These are phyloP conservation scores for Gossypium gossypioides DNA, from an alignment of 441 rosid species.

Conservation along the genomic window DNA sequence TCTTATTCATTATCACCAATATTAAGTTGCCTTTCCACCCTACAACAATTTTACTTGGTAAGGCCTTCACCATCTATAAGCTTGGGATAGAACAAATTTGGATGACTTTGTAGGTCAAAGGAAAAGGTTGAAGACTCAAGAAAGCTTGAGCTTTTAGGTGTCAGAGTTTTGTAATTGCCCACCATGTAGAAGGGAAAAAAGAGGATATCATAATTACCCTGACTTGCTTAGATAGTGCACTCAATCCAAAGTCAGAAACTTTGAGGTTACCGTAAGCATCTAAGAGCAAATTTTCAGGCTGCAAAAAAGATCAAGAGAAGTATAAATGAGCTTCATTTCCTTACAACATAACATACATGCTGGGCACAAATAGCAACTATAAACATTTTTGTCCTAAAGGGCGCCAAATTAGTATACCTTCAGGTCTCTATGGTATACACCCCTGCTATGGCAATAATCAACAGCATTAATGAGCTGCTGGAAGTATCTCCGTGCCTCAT, in stretches of 20 bases:
- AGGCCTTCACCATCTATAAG: neutral
- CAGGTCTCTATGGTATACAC: conserved; percentile 90
- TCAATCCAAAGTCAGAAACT: conserved; percentile 94
- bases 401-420: conserved; percentile 41
- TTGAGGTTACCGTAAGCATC: conserved; percentile 76
- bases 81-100: neutral
- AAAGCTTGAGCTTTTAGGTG: neutral
- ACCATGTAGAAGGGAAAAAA: neutral
- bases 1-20: neutral
- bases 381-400: neutral
- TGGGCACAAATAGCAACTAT: neutral
- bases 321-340: conserved; percentile 1
- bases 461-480: conserved; percentile 93
- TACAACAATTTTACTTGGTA: neutral
- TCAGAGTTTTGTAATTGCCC: neutral
- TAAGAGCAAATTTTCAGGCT: conserved; percentile 92
- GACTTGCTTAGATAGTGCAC: conserved; percentile 93
- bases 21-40: neutral
- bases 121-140: neutral
- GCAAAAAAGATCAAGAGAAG: conserved; percentile 20
- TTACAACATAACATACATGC: neutral
- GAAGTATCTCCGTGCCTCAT: conserved; percentile 79
- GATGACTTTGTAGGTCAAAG: neutral
- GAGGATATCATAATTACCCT: conserved; percentile 44
- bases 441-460: conserved; percentile 95